Percentiles rank a stretch among this genome's conserved stretches.
Conservation (phyloP, 2,329 filamentous ascomycete species). For the Verticillium dahliae region DNA sequence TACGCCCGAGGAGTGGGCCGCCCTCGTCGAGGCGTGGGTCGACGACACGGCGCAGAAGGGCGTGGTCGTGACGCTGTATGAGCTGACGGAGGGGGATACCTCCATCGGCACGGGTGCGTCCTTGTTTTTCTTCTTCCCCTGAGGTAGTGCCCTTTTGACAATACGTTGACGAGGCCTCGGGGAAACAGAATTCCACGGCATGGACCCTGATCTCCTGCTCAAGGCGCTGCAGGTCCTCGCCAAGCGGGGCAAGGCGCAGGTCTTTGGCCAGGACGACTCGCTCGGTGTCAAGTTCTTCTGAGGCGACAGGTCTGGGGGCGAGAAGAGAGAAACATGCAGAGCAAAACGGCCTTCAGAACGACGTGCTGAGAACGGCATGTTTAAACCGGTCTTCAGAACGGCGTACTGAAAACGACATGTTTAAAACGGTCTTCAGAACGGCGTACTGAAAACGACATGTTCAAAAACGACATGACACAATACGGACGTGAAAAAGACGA, state of each 20-base stretch:
- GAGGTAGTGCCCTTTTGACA: constrained; percentile 8
- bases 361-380: no score
- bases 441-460: no score
- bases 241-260: constrained; percentile 84
- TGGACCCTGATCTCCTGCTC: constrained; percentile 75
- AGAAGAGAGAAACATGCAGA: no score
- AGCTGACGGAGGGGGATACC: constrained; percentile 81
- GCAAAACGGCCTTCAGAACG: no score
- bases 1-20: constrained; percentile 86
- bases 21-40: constrained; percentile 69
- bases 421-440: no score
- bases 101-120: constrained; percentile 59
- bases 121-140: background rate
- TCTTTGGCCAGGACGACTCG: constrained; percentile 84
- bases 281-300: constrained; percentile 91
- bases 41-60: constrained; percentile 87
- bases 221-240: constrained; percentile 76
- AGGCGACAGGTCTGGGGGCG: no score
- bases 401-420: no score
- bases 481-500: background rate
- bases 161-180: no score
- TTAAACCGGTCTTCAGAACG: no score
- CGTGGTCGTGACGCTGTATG: constrained; percentile 84
- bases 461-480: no score
- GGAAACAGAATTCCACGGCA: constrained; percentile 69